Percentiles rank a stretch among this genome's conserved stretches.
Conservation (phyloP, 1,139 yeast genomes). For the Pneumocystis canis region DNA sequence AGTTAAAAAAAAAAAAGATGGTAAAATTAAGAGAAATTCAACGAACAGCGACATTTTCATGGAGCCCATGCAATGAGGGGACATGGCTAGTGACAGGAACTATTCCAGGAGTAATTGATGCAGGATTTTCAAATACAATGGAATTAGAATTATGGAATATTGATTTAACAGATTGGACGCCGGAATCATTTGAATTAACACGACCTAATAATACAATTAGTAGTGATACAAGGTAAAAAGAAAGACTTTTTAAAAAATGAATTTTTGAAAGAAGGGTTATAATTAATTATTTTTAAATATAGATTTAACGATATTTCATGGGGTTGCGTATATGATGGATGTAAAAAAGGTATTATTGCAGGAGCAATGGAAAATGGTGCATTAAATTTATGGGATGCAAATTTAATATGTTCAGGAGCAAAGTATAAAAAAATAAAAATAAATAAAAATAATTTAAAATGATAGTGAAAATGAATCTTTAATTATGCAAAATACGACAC, state of each 20-base stretch:
- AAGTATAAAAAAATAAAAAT: slow-evolving; percentile 16
- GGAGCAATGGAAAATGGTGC: slow-evolving; percentile 81
- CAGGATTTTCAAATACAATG: slow-evolving; percentile 66
- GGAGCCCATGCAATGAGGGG: slow-evolving; percentile 48
- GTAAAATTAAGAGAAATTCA: slow-evolving; percentile 73
- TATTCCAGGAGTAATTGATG: slow-evolving; percentile 87
- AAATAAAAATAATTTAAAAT: slow-evolving; percentile 20
- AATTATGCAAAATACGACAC: slow-evolving; percentile 35
- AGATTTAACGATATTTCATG: slow-evolving; percentile 75
- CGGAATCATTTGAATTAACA: slow-evolving; percentile 22
- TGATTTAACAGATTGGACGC: slow-evolving; percentile 33
- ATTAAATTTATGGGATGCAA: slow-evolving; percentile 63
- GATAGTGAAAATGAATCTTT: slow-evolving; percentile 8
- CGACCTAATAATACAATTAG: slow-evolving; percentile 15
- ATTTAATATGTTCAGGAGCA: slow-evolving; percentile 13
- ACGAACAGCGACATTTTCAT: slow-evolving; percentile 84
- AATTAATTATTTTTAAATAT: neutral
- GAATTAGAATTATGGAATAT: slow-evolving; percentile 66
- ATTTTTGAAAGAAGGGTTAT: neutral
- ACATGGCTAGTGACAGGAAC: slow-evolving; percentile 79
- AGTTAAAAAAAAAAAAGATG: too few species aligned
- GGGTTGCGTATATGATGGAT: slow-evolving; percentile 51
- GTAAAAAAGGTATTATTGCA: slow-evolving; percentile 50
- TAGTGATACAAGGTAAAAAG: neutral
- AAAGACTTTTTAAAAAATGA: neutral